Percentiles rank a stretch among this genome's conserved stretches.
These are phyloP conservation scores for Hypoxylon intermedium DNA, from an alignment of 495 filamentous ascomycete genomes.

Conservation along the genomic window DNA sequence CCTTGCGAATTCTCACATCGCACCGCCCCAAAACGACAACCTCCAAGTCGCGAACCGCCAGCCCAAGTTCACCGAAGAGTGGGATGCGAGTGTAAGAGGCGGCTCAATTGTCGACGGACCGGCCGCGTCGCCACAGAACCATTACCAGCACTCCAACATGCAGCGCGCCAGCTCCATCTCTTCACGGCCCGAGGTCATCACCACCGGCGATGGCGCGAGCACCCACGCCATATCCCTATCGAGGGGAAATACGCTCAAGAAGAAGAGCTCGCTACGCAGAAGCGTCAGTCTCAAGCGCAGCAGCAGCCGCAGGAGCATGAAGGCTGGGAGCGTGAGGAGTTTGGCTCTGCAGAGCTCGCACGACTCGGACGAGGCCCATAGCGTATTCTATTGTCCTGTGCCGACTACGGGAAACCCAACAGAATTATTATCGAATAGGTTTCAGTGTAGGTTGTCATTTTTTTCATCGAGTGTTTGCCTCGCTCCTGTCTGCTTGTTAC, in stretches of 20 bases:
- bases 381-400: slow-evolving; percentile 85
- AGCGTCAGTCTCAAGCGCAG: slow-evolving; percentile 78
- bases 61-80: slow-evolving; percentile 70
- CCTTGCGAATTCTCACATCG: slow-evolving; percentile 48
- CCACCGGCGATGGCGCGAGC: slow-evolving; percentile 51
- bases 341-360: slow-evolving; percentile 67
- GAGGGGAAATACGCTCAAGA: slow-evolving; percentile 81
- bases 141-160: slow-evolving; percentile 49
- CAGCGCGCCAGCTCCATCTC: slow-evolving; percentile 54
- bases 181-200: slow-evolving; percentile 55
- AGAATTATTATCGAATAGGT: slow-evolving; percentile 86
- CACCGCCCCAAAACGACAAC: slow-evolving; percentile 41
- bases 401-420: slow-evolving; percentile 88
- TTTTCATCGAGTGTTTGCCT: background rate
- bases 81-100: slow-evolving; percentile 72
- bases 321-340: slow-evolving; percentile 82
- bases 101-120: slow-evolving; percentile 63
- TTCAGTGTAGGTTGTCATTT: slow-evolving; percentile 72
- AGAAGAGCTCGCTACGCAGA: slow-evolving; percentile 78
- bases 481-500: background rate
- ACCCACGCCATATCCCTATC: slow-evolving; percentile 57
- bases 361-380: slow-evolving; percentile 76
- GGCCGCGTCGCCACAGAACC: slow-evolving; percentile 20
- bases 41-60: slow-evolving; percentile 30
- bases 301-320: slow-evolving; percentile 75